Base-by-base conservation (phyloP, 495 filamentous ascomycete genomes). In the Hypoxylon crocopeplum region DNA sequence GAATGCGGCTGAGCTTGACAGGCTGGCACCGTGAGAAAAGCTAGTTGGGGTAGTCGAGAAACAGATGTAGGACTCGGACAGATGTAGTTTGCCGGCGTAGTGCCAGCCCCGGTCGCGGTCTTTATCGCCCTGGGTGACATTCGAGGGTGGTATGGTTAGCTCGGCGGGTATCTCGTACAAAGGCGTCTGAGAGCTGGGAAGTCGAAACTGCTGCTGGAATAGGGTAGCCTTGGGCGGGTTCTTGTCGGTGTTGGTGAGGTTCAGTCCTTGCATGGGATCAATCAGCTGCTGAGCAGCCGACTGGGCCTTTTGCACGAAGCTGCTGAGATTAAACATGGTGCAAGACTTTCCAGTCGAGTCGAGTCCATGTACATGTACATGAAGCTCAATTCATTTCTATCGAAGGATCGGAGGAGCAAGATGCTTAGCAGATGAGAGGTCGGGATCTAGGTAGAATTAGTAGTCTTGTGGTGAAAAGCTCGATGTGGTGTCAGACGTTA, bases 151-250 rank as follows among this genome's bases (percentile, higher is more conserved):
- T 21, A 98, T 87, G 48, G 92, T 91, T 21, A 98, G 83, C 74
- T 98, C 93, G 63, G 95, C 92, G 48, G 90, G 91, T 75, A 98
- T 96, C 75, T 98, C 94, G 71, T 95, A 91, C 25, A 96, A 79
- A 11, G 94, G 95, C 40, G 84, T 90, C 69, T 98, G 93, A 7
- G 89, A 87, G 64, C 92, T 89, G 6, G 94, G 94, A 3, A 98
- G 87, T 55, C 93, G 90, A 76, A 98, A 98, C 72, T 98, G 95
- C 70, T 89, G 86, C 77, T 94, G 92, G 78, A 98, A 98, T 44
- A 97, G 83, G 44, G 86, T 88, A 25, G 93, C 85, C 78, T 97
- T 98, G 66, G 93, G 93, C 30, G 93, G 91, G 62, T 88, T 86
- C 51, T 81, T 79, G 74, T 92, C 88, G 54, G 87, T 79, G 52